Evolutionary conservation across 2,329 filamentous ascomycete species (phyloP).

Genomic region (Botrytis sinoallii): DNA sequence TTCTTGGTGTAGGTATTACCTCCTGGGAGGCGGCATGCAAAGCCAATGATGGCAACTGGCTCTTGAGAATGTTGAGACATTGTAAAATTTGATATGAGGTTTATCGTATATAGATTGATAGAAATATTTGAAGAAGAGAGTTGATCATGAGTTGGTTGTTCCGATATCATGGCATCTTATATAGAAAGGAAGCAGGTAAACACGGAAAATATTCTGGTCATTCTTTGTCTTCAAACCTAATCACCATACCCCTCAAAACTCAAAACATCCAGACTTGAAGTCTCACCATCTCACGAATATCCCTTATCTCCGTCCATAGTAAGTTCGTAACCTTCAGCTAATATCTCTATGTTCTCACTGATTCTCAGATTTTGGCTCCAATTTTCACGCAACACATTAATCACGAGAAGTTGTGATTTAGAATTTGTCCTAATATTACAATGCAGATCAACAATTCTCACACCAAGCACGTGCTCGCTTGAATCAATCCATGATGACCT

Average conservation of each 20-base stretch:
- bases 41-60: conserved; percentile 43
- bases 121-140: not conserved
- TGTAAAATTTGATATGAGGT: not conserved
- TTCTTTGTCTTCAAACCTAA: not conserved
- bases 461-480: not conserved
- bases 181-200: not conserved
- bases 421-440: not conserved
- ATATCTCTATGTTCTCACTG: not conserved
- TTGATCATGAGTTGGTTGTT: not conserved
- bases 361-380: not conserved
- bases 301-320: not conserved
- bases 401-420: not conserved
- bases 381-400: not conserved
- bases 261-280: not conserved
- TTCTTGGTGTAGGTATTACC: conserved; percentile 34
- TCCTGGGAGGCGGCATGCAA: conserved; percentile 42
- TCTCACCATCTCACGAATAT: not conserved
- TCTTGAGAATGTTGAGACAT: conserved; percentile 25
- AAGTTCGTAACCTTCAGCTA: not conserved
- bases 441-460: not conserved
- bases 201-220: not conserved
- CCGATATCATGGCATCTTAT: not conserved
- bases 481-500: not conserved
- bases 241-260: not conserved
- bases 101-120: not conserved